Base-by-base conservation (phyloP, 805 yeast genomes). In the Metschnikowia kunwiensis region DNA sequence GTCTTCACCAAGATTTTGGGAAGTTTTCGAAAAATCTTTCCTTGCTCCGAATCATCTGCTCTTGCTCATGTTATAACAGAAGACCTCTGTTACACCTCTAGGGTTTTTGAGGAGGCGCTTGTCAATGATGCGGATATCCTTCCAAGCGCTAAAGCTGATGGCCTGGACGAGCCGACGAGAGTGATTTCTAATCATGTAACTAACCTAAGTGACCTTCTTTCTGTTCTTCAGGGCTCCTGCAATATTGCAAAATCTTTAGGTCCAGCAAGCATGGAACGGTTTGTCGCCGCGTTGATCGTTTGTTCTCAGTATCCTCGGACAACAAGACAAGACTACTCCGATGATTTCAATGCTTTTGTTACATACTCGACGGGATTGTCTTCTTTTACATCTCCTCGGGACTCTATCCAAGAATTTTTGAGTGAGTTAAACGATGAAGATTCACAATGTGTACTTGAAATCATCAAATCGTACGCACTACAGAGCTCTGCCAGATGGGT, bases 341-440 rank as follows among this genome's bases (percentile, higher is more conserved):
- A 62, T 2, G 89, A 88, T 52, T 74, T 78, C 51, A 86, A 88
- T 51, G 60, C 57, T 3, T 87, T 77, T 55, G 84, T 86, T 5
- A 75, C 88, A 2, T 82, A 77, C 23, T 88, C 85, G 38, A 70
- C 86, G 2, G 96, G 87, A 1, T 68, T 88, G 21, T 62, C 80
- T 0, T 62, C 80, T 0, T 28, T 46, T 1, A 58, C 60, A 7
- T 58, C 72, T 2, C 73, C 80, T 1, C 72, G 97, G 35, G 82
- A 79, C 32, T 72, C 83, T 0, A 63, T 80, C 1, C 65, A 68
- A 18, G 86, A 81, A 19, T 72, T 77, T 22, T 45, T 85, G 5
- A 59, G 74, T 0, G 80, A 77, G 14, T 47, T 80, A 23, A 65
- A 71, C 24, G 62, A 59, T 5, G 30, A 33, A 0, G 80, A 77